Percentiles rank a stretch among this genome's conserved stretches.
These are phyloP conservation scores for Hortiboletus flavorubellus DNA, from an alignment of 768 basidiomycete genomes.

Conservation along the genomic window DNA sequence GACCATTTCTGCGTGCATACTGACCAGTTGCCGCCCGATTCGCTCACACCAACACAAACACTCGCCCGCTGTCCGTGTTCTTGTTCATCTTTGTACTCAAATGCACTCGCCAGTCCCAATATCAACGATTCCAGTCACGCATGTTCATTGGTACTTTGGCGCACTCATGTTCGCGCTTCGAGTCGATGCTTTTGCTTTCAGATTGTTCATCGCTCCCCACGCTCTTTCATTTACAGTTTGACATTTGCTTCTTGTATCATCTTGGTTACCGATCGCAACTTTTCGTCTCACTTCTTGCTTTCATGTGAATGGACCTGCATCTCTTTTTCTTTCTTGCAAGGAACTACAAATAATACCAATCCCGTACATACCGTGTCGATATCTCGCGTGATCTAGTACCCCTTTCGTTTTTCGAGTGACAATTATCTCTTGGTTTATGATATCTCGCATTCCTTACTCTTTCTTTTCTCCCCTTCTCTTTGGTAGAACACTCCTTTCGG, in stretches of 20 bases:
- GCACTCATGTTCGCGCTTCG: constrained; percentile 5
- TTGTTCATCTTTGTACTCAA: constrained; percentile 16
- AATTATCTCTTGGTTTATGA: background rate
- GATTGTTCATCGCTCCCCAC: background rate
- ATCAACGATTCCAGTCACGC: background rate
- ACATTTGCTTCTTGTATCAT: background rate
- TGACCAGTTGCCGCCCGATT: background rate
- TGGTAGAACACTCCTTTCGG: background rate
- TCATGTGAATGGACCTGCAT: constrained; percentile 3
- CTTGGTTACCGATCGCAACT: constrained; percentile 1
- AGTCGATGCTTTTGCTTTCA: constrained; percentile 5
- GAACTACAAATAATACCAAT: constrained; percentile 11
- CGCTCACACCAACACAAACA: background rate
- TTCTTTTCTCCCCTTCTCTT: background rate
- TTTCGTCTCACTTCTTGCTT: constrained; percentile 1
- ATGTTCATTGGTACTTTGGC: constrained; percentile 15
- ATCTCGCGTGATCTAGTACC: background rate
- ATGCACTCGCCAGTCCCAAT: constrained; percentile 9
- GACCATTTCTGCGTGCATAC: background rate
- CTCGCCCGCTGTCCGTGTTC: background rate
- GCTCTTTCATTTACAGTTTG: constrained; percentile 1
- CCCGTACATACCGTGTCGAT: constrained; percentile 6
- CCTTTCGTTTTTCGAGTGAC: background rate
- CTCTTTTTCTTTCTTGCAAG: constrained; percentile 7
- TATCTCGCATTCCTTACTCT: background rate